A percentile compares a stretch with the other conserved stretches of the same genome.
Evolutionary conservation across 768 basidiomycete species (phyloP).

Genomic region (Hygrophoropsis aurantiaca): DNA sequence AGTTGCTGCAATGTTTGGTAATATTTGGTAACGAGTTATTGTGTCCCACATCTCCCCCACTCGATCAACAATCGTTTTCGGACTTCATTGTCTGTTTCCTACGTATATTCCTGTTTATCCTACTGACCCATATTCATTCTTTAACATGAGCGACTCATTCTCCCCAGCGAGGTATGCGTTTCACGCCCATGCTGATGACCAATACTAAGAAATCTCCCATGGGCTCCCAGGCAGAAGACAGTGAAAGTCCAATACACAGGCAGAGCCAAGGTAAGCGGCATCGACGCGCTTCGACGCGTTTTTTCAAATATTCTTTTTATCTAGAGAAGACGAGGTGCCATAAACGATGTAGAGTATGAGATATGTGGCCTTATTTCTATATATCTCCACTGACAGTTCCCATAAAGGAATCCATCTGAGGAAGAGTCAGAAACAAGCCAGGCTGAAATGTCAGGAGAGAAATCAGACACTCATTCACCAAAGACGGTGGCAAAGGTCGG

Average conservation of each 20-base stretch:
- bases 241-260: slow-evolving; percentile 8
- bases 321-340: slow-evolving; percentile 7
- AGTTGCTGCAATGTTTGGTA: slow-evolving; percentile 18
- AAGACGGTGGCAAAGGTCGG: slow-evolving; percentile 2
- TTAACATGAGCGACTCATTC: slow-evolving; percentile 28
- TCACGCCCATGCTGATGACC: too few species aligned
- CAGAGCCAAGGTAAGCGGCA: slow-evolving; percentile 13
- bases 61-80: background rate
- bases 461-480: background rate
- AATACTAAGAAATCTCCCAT: background rate
- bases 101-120: slow-evolving; percentile 10
- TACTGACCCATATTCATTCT: slow-evolving; percentile 23
- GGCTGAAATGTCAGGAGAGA: background rate
- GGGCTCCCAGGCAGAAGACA: slow-evolving; percentile 12
- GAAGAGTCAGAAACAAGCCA: slow-evolving; percentile 10
- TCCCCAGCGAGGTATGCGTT: slow-evolving; percentile 17
- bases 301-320: background rate
- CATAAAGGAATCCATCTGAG: slow-evolving; percentile 3
- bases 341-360: slow-evolving; percentile 7
- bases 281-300: slow-evolving; percentile 7
- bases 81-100: slow-evolving; percentile 15
- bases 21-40: slow-evolving; percentile 18
- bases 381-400: background rate
- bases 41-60: background rate
- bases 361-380: background rate